A percentile compares a stretch with the other conserved stretches of the same genome.
phyloP scores from a whole-genome alignment of 2,329 filamentous ascomycete species.

The Colletotrichum acutatum region DNA sequence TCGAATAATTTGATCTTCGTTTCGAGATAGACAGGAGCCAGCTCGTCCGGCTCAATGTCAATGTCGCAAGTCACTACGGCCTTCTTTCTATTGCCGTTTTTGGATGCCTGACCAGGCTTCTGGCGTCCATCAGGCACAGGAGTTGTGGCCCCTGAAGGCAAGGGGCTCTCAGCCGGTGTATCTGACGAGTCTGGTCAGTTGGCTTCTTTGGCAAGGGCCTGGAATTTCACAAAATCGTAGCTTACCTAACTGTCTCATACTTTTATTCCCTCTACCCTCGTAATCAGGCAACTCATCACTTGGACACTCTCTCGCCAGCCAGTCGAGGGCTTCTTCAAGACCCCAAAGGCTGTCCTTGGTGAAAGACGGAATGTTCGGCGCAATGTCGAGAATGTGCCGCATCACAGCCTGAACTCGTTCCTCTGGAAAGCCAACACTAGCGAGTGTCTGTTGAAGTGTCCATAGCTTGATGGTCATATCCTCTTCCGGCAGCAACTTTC shows the following conservation, averaged over 20 bases:
- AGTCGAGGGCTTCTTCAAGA: constrained; percentile 87
- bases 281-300: constrained; percentile 79
- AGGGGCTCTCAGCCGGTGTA: constrained; percentile 60
- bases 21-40: constrained; percentile 81
- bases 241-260: constrained; percentile 50
- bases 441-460: constrained; percentile 81
- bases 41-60: constrained; percentile 79
- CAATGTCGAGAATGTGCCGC: constrained; percentile 74
- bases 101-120: constrained; percentile 19
- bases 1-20: constrained; percentile 77
- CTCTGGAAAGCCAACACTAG: constrained; percentile 74
- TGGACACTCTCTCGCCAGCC: constrained; percentile 83
- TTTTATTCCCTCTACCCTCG: constrained; percentile 58
- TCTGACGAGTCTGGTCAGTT: constrained; percentile 45
- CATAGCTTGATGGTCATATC: constrained; percentile 84
- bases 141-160: constrained; percentile 61
- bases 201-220: not conserved
- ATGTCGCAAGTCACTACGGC: constrained; percentile 66
- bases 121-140: constrained; percentile 49
- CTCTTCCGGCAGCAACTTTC: constrained; percentile 76
- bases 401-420: constrained; percentile 72
- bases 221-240: not conserved
- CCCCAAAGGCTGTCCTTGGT: constrained; percentile 82
- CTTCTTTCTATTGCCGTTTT: constrained; percentile 51
- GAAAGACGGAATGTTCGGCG: constrained; percentile 66